A percentile compares a stretch with the other conserved stretches of the same genome.
Evolutionary conservation across 2,329 filamentous ascomycete genomes (phyloP).

Genomic region (Didymella segeticola): DNA sequence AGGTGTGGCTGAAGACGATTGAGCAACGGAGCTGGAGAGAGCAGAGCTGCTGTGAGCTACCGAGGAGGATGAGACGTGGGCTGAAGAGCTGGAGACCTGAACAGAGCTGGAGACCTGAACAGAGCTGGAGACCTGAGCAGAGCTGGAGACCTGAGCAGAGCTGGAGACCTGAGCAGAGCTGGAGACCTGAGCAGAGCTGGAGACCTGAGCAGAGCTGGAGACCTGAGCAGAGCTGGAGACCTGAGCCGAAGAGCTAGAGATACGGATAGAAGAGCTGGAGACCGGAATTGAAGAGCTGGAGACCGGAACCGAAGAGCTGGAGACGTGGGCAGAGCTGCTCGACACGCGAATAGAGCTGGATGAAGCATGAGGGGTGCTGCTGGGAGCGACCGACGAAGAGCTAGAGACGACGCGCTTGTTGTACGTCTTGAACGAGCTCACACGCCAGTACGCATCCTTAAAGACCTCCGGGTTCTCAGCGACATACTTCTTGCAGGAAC

Average conservation of each 20-base stretch:
- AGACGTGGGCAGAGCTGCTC: background rate
- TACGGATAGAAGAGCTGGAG: background rate
- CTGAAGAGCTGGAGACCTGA: background rate
- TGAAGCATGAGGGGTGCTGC: slow-evolving; percentile 13
- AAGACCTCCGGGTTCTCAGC: slow-evolving; percentile 72
- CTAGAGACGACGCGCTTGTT: slow-evolving; percentile 17
- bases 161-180: background rate
- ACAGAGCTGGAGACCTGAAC: slow-evolving; percentile 1
- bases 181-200: background rate
- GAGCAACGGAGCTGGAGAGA: slow-evolving; percentile 1
- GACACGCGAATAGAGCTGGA: slow-evolving; percentile 4
- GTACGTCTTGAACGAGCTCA: slow-evolving; percentile 52
- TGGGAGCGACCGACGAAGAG: slow-evolving; percentile 23
- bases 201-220: background rate
- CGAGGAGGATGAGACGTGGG: background rate
- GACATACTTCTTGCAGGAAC: slow-evolving; percentile 73
- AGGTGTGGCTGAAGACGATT: slow-evolving; percentile 7
- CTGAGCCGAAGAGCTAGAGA: background rate
- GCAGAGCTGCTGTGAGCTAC: background rate
- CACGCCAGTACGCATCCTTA: slow-evolving; percentile 73
- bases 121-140: background rate
- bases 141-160: slow-evolving; percentile 1
- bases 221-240: background rate
- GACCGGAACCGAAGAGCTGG: too few relatives aligned
- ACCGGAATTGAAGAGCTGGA: background rate